Percentiles rank a stretch among this genome's conserved stretches.
These are phyloP conservation scores for Coemansia nantahalensis DNA, from an alignment of 192 early-diverging fungal species.

Conservation along the genomic window DNA sequence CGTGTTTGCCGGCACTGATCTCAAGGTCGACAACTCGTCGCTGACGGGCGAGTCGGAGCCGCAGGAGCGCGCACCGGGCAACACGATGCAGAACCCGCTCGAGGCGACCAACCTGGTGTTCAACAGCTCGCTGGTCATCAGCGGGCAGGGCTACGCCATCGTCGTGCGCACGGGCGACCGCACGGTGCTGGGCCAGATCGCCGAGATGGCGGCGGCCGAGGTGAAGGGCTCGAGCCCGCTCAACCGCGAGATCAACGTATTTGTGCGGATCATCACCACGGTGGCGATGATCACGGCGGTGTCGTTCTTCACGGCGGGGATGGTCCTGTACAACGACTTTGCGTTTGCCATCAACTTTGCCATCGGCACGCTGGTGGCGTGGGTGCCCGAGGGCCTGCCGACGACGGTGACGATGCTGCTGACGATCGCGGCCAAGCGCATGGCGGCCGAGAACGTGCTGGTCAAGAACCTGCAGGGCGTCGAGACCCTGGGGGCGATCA, in stretches of 20 bases:
- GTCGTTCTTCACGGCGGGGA: constrained; percentile 81
- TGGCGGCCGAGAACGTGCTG: constrained; percentile 84
- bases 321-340: constrained; percentile 59
- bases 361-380: constrained; percentile 84
- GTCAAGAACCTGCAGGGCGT: constrained; percentile 97
- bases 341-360: constrained; percentile 83
- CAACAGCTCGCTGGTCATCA: constrained; percentile 81
- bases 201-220: constrained; percentile 78
- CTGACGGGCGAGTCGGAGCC: constrained; percentile 95
- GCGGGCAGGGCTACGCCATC: constrained; percentile 87
- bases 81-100: constrained; percentile 76
- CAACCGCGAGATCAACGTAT: constrained; percentile 70
- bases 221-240: constrained; percentile 72
- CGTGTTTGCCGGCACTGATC: constrained; percentile 73
- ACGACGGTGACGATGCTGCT: constrained; percentile 93
- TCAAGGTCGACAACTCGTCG: constrained; percentile 97
- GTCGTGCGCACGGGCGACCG: constrained; percentile 91
- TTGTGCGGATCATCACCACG: constrained; percentile 83
- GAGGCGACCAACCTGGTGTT: constrained; percentile 92
- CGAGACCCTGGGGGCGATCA: constrained; percentile 96
- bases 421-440: constrained; percentile 93
- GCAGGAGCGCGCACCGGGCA: constrained; percentile 70
- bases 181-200: constrained; percentile 96
- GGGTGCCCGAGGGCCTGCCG: constrained; percentile 92
- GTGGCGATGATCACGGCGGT: constrained; percentile 74